A percentile compares a stretch with the other conserved stretches of the same genome.
phyloP scores from a whole-genome alignment of 805 yeast genomes.

The Tetrapisispora taiwanensis region DNA sequence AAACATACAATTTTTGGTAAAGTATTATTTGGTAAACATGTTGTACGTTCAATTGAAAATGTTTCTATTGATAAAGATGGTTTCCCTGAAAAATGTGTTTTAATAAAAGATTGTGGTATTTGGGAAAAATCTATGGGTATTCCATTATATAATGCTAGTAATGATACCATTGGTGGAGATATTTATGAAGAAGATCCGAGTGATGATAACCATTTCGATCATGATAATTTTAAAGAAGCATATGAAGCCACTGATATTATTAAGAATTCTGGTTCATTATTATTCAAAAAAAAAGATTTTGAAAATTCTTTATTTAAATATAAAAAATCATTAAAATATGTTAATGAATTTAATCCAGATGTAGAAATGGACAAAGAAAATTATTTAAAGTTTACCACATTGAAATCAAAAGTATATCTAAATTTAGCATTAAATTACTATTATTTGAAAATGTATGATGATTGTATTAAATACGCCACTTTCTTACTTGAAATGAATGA shows the following conservation, averaged over 20 bases:
- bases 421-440: constrained; percentile 50
- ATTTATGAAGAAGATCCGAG: constrained; percentile 69
- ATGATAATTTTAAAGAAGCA: constrained; percentile 45
- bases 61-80: constrained; percentile 38
- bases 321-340: constrained; percentile 54
- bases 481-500: constrained; percentile 45
- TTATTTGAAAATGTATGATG: constrained; percentile 40
- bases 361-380: constrained; percentile 46
- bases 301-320: constrained; percentile 53
- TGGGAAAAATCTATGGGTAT: constrained; percentile 46
- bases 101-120: constrained; percentile 48
- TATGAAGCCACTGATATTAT: constrained; percentile 43
- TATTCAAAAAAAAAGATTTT: constrained; percentile 45
- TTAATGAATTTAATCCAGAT: constrained; percentile 66
- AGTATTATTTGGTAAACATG: constrained; percentile 58
- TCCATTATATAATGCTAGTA: constrained; percentile 56
- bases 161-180: constrained; percentile 56
- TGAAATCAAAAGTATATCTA: constrained; percentile 34
- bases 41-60: constrained; percentile 55
- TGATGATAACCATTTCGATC: constrained; percentile 52
- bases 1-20: constrained; percentile 72
- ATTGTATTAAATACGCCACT: constrained; percentile 43
- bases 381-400: constrained; percentile 37
- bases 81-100: constrained; percentile 32
- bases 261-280: constrained; percentile 54